Evolutionary conservation across 2,329 filamentous ascomycete species (phyloP), one percentile per base, ranked within the genome.

Genomic region (Phaeosphaeriaceae sp.): DNA sequence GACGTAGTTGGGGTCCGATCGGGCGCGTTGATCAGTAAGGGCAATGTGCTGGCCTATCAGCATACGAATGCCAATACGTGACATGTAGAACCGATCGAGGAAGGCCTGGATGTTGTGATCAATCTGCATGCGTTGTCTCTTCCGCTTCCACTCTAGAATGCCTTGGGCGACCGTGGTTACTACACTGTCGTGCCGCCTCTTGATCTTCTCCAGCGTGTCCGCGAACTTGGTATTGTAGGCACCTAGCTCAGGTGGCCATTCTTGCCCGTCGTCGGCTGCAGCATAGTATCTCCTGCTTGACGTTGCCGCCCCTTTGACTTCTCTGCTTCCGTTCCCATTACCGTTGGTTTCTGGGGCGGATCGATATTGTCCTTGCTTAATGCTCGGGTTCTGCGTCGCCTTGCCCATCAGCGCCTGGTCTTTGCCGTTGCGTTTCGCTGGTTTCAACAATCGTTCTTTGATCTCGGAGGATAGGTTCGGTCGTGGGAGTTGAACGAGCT

Each of bases 31-130:
- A 77, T 98, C 94, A 6, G 93, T 97, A 58, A 99, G 84, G 58
- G 95, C 95, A 72, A 99, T 97, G 82, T 99, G 95, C 78, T 99
- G 95, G 53, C 95, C 95, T 71, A 99, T 97, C 51, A 99, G 88
- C 95, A 99, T 99, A 70, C 95, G 91, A 69, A 99, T 99, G 66
- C 95, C 95, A 73, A 99, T 99, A 62, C 95, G 92, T 46, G 93
- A 97, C 95, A 99, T 99, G 84, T 99, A 99, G 81, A 99, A 99
- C 58, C 95, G 91, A 81, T 99, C 95, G 66, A 99, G 88, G 83
- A 99, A 99, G 54, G 92, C 90, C 78, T 99, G 95, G 58, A 99
- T 97, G 69, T 93, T 96, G 76, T 93, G 90, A 80, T 98, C 95
- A 73, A 99, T 99, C 76, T 98, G 95, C 90, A 98, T 95, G 53